Evolutionary conservation across 768 basidiomycete species (phyloP), one percentile per base, ranked within the genome.

Genomic region (Phanerochaete carnosa): DNA sequence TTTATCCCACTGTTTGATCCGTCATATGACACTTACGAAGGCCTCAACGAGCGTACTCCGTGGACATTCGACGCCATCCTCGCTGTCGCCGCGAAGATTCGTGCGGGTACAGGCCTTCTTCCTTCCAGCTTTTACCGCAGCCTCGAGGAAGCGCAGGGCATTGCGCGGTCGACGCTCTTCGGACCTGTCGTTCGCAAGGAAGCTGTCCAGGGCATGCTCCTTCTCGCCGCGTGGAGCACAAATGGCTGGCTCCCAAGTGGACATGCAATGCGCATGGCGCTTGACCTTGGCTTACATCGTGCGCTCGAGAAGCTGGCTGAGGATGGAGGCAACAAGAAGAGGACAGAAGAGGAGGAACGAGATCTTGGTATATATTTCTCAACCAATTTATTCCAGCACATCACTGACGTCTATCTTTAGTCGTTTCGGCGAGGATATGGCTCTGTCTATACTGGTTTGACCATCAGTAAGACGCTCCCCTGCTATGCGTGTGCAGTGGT

Each of bases 1-100:
- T 98, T 97, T 80, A 94, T 97, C 65, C 95, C 95, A 50, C 81
- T 97, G 63, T 97, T 95, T 79, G 94, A 97, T 76, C 90, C 92
- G 32, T 77, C 80, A 61, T 96, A 94, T 75, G 95, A 98, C 79
- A 93, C 92, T 16, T 95, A 92, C 77, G 95, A 96, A 72, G 87
- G 87, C 65, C 80, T 95, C 67, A 89, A 89, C 80, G 93, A 94
- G 73, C 88, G 95, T 66, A 92, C 91, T 5, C 95, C 95, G 4
- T 98, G 94, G 90, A 95, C 94, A 56, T 95, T 95, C 73, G 92
- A 96, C 74, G 89, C 94, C 61, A 88, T 98, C 69, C 81, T 98
- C 54, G 93, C 95, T 47, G 88, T 97, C 52, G 95, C 94, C 52
- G 86, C 89, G 58, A 95, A 94, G 76, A 94, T 98, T 69, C 84